Evolutionary conservation across 2,329 filamentous ascomycete species (phyloP).

Genomic region (Calycina herbarum): DNA sequence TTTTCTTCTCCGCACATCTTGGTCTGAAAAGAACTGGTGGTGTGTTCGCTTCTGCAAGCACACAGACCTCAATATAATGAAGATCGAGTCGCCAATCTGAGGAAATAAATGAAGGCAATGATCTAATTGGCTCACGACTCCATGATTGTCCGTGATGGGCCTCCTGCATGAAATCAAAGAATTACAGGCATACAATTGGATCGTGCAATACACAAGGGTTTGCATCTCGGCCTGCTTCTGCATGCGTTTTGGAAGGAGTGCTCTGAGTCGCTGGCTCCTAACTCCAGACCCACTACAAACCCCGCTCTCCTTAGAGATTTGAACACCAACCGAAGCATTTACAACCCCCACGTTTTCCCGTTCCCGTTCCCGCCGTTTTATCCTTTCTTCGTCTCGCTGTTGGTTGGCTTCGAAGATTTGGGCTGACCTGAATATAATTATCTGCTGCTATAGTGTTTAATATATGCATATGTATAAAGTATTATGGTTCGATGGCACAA

Average conservation of each 20-base stretch:
- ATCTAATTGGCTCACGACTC: not conserved
- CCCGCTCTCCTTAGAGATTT: not conserved
- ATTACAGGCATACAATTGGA: not conserved
- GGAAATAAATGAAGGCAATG: conserved; percentile 5
- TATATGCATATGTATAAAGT: not conserved
- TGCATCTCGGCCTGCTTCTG: not conserved
- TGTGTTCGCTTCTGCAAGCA: conserved; percentile 25
- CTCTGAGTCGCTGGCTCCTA: too few species aligned
- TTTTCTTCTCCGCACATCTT: not conserved
- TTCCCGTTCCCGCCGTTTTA: not conserved
- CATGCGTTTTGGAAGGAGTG: not conserved
- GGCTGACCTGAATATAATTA: too few species aligned
- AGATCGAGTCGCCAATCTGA: conserved; percentile 31
- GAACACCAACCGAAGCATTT: not conserved
- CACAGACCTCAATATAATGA: conserved; percentile 27
- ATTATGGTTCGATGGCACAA: conserved; percentile 2
- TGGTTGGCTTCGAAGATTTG: not conserved
- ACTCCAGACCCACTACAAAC: too few species aligned
- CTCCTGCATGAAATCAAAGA: conserved; percentile 14
- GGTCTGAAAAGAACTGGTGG: not conserved
- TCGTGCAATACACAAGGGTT: not conserved
- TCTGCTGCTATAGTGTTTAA: not conserved
- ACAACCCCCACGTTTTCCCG: conserved; percentile 7
- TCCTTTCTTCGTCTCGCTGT: not conserved
- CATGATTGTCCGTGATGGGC: not conserved